These are phyloP conservation scores for Aspergillus fructus DNA, from an alignment of 2,329 filamentous ascomycete genomes.

Conservation along the genomic window DNA sequence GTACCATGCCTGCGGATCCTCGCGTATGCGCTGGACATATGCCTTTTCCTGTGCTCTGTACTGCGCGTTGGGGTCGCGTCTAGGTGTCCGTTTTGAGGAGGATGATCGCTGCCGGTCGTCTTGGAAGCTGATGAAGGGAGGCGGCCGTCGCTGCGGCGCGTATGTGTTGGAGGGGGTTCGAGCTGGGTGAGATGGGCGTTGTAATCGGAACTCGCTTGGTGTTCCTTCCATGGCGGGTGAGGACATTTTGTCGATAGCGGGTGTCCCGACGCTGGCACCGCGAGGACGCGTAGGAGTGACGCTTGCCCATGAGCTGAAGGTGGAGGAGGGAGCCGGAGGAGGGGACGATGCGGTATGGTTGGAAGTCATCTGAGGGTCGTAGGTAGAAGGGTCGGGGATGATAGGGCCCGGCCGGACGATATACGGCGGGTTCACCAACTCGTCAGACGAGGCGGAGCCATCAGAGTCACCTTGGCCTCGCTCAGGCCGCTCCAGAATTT, in stretches of 20 bases:
- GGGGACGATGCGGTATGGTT: slow-evolving; percentile 36
- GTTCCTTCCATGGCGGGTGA: slow-evolving; percentile 26
- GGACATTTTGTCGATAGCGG: slow-evolving; percentile 41
- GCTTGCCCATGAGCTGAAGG: slow-evolving; percentile 36
- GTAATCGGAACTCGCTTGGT: slow-evolving; percentile 49
- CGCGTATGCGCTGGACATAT: slow-evolving; percentile 87
- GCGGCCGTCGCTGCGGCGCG: slow-evolving; percentile 60
- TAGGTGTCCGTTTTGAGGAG: slow-evolving; percentile 54
- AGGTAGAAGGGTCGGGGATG: slow-evolving; percentile 28
- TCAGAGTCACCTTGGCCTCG: slow-evolving; percentile 41
- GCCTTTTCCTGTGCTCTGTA: slow-evolving; percentile 88
- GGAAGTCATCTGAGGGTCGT: slow-evolving; percentile 31
- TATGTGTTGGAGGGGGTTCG: slow-evolving; percentile 79
- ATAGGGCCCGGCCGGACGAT: slow-evolving; percentile 32
- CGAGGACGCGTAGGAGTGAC: slow-evolving; percentile 41
- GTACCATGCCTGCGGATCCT: slow-evolving; percentile 77
- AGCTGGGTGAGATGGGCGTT: slow-evolving; percentile 67
- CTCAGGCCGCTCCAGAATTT: slow-evolving; percentile 46
- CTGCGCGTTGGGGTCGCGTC: slow-evolving; percentile 67
- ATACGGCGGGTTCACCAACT: slow-evolving; percentile 37
- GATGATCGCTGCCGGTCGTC: slow-evolving; percentile 55
- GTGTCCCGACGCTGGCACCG: slow-evolving; percentile 41
- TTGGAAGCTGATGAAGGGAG: slow-evolving; percentile 49
- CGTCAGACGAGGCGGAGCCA: slow-evolving; percentile 43
- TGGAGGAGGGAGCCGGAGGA: slow-evolving; percentile 27